Evolutionary conservation across 345 rosid species (phyloP).

Genomic region (Ceriops decandra): DNA sequence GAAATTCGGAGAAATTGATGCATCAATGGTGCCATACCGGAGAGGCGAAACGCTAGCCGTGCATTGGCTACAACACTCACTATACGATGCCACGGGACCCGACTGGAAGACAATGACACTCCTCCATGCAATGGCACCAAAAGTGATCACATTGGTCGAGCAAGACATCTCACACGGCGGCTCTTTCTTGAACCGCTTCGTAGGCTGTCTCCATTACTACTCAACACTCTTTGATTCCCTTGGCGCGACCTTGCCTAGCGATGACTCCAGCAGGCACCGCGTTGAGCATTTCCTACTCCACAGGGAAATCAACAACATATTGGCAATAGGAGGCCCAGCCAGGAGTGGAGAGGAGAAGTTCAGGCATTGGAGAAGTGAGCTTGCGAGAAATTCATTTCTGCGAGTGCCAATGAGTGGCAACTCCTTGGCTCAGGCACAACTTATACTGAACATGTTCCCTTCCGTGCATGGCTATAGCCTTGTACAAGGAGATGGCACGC

Average conservation of each 20-base stretch:
- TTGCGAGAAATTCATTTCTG: conserved; percentile 24
- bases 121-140: conserved; percentile 42
- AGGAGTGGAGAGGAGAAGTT: conserved; percentile 68
- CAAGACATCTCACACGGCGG: conserved; percentile 55
- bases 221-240: conserved; percentile 61
- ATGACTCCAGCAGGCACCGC: conserved; percentile 39
- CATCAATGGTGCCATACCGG: conserved; percentile 26
- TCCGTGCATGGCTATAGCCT: conserved; percentile 58
- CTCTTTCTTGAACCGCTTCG: conserved; percentile 61
- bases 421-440: conserved; percentile 71
- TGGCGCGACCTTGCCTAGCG: conserved; percentile 37
- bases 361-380: conserved; percentile 50
- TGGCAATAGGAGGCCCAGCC: conserved; percentile 66
- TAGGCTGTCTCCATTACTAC: conserved; percentile 57
- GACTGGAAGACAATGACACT: conserved; percentile 56
- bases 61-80: conserved; percentile 65
- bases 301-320: conserved; percentile 55
- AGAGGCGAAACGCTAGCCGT: conserved; percentile 52
- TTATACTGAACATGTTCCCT: conserved; percentile 60
- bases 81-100: conserved; percentile 56
- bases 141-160: conserved; percentile 54
- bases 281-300: conserved; percentile 51
- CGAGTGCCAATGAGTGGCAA: conserved; percentile 57
- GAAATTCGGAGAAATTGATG: conserved; percentile 53
- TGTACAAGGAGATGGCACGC: conserved; percentile 56